Evolutionary conservation across 164 flowering plant genomes (phyloP).

Genomic region (Kalanchoe fedtschenkoi): DNA sequence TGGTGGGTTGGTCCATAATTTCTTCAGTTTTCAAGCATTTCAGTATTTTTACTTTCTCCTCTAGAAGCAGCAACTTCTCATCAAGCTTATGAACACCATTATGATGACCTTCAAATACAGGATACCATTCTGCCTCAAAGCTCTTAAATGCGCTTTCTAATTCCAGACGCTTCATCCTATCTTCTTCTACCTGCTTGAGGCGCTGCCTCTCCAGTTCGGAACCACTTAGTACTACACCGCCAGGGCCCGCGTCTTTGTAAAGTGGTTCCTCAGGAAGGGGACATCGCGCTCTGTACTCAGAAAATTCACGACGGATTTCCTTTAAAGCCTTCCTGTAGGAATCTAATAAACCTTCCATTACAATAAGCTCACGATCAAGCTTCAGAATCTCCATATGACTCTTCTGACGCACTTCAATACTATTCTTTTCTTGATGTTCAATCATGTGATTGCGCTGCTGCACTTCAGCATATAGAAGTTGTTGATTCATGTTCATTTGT

Average conservation of each 20-base stretch:
- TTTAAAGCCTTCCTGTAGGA: constrained; percentile 70
- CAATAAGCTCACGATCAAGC: constrained; percentile 48
- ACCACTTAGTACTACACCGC: constrained; percentile 59
- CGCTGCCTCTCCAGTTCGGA: constrained; percentile 44
- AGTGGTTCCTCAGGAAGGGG: constrained; percentile 50
- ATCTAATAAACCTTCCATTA: constrained; percentile 44
- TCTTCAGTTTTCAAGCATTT: background rate
- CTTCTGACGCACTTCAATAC: constrained; percentile 35
- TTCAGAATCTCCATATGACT: constrained; percentile 34
- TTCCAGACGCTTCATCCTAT: constrained; percentile 16
- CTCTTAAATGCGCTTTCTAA: background rate
- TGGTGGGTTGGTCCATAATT: background rate
- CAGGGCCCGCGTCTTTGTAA: constrained; percentile 63
- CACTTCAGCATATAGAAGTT: constrained; percentile 32
- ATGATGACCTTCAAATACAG: background rate
- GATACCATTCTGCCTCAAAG: background rate
- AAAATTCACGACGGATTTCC: constrained; percentile 39
- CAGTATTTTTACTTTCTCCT: background rate
- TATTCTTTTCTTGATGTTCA: constrained; percentile 29
- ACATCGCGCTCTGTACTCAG: constrained; percentile 48
- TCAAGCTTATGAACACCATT: constrained; percentile 1
- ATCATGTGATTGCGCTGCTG: constrained; percentile 36
- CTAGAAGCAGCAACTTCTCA: background rate
- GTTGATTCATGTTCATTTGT: constrained; percentile 27
- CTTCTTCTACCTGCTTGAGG: constrained; percentile 57